Evolutionary conservation across 2,329 filamentous ascomycete species (phyloP).

Genomic region (Botryosphaeria dothidea): DNA sequence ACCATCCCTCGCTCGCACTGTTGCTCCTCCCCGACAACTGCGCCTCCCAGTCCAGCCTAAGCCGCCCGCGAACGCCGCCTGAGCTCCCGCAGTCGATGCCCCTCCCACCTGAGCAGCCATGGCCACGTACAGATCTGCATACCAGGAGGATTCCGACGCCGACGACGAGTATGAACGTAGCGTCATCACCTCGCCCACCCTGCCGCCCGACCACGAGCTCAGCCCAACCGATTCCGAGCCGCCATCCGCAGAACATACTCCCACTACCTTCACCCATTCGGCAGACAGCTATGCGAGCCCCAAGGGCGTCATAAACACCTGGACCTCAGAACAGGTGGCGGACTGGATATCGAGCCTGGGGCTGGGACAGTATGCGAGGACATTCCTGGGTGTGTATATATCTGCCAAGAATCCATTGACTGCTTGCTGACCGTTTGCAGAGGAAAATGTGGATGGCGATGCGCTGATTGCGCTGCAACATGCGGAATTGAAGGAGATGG

Average conservation of each 20-base stretch:
- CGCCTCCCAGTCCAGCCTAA: neutral
- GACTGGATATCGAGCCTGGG: constrained; percentile 83
- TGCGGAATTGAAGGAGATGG: constrained; percentile 93
- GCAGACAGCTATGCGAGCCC: constrained; percentile 66
- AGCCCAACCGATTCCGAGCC: constrained; percentile 73
- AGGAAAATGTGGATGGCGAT: constrained; percentile 93
- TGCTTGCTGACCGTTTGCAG: constrained; percentile 49
- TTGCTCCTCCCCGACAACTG: neutral
- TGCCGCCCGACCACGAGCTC: constrained; percentile 65
- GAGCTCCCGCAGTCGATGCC: constrained; percentile 18
- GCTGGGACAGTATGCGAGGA: constrained; percentile 77
- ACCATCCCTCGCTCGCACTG: neutral
- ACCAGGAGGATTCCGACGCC: constrained; percentile 76
- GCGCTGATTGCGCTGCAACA: constrained; percentile 86
- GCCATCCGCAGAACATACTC: constrained; percentile 72
- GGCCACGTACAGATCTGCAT: constrained; percentile 48
- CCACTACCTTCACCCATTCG: constrained; percentile 73
- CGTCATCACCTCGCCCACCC: constrained; percentile 66
- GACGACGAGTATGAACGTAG: constrained; percentile 83
- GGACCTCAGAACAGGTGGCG: constrained; percentile 84
- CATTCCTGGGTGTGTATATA: constrained; percentile 71
- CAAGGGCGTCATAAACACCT: constrained; percentile 75
- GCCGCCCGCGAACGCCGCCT: neutral
- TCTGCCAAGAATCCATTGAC: neutral
- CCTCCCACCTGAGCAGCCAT: constrained; percentile 15